Evolutionary conservation across 768 basidiomycete genomes (phyloP).

Genomic region (Trametes coccinea): DNA sequence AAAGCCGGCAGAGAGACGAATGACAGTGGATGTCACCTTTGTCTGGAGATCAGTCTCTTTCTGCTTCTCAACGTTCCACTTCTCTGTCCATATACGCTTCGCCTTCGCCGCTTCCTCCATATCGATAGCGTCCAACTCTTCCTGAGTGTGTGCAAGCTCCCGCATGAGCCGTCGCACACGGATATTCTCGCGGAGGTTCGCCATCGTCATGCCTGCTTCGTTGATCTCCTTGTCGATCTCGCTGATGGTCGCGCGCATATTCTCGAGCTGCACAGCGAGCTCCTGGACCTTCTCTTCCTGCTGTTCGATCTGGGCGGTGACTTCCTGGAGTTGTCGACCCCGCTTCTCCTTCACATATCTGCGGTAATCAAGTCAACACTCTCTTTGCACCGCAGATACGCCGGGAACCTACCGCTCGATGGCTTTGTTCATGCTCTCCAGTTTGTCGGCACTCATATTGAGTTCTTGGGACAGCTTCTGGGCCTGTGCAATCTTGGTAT

Average conservation of each 20-base stretch:
- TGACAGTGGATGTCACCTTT: constrained; percentile 45
- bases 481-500: constrained; percentile 48
- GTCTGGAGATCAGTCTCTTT: constrained; percentile 72
- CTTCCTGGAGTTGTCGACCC: constrained; percentile 59
- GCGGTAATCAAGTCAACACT: not conserved
- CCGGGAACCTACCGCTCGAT: constrained; percentile 59
- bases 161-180: constrained; percentile 67
- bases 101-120: constrained; percentile 86
- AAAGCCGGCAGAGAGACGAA: too few species aligned
- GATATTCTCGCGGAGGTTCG: constrained; percentile 81
- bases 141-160: constrained; percentile 66
- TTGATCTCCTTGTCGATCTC: constrained; percentile 77
- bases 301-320: constrained; percentile 51
- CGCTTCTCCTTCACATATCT: constrained; percentile 79
- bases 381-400: not conserved
- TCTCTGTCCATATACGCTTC: constrained; percentile 79
- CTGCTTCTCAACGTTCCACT: constrained; percentile 70
- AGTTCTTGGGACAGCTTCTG: constrained; percentile 63
- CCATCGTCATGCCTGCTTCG: constrained; percentile 65
- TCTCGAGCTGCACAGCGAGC: constrained; percentile 41
- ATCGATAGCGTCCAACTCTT: constrained; percentile 73
- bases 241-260: constrained; percentile 46
- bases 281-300: constrained; percentile 48
- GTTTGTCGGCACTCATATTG: constrained; percentile 61
- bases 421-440: constrained; percentile 57